Base-by-base conservation (phyloP, 2,329 filamentous ascomycete genomes). In the Trichoderma pleuroti region DNA sequence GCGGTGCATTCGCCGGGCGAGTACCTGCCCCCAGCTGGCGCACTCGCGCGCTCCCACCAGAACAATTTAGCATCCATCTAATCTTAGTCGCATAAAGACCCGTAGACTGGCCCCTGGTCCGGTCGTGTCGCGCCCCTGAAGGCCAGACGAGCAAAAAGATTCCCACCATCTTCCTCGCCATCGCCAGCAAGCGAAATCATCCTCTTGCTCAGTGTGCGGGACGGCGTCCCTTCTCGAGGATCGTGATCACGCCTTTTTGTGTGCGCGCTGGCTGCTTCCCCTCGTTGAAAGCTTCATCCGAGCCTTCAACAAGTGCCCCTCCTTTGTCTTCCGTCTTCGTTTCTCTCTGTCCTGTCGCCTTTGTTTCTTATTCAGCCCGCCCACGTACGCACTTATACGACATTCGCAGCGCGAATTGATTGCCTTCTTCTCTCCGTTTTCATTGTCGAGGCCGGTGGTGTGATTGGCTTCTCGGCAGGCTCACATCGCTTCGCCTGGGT, bases 51-150 rank as follows among this genome's bases (percentile, higher is more conserved):
- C 57, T 61, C 57, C 57, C 63, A 66, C 54, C 54, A 57, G 26
- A 59, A 59, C 65, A 61, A 34, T 52, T 68, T 68, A 68, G 65
- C 67, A 70, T 63, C 67, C 67, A 70, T 63, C 67, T 42, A 70
- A 70, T 70, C 67, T 70, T 62, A 70, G 67, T 63, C 67, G 67
- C 67, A 70, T 70, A 70, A 63, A 70, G 67, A 70, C 67, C 67
- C 59, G 67, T 62, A 34, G 12, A 39, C 64, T 59, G 65, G 56
- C 65, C 65, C 65, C 65, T 68, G 65, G 65, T 46, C 46, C 46
- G 67, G 67, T 63, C 59, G 42, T 42, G 67, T 70, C 49, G 57
- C 59, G 59, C 59, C 67, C 67, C 67, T 63, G 57, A 63, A 70
- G n/a, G 49, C 21, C 67, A n/a, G 59, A 30, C 67, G 59, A 62